These are phyloP conservation scores for Candida broadrunensis DNA, from an alignment of 805 yeast genomes.

Conservation along the genomic window DNA sequence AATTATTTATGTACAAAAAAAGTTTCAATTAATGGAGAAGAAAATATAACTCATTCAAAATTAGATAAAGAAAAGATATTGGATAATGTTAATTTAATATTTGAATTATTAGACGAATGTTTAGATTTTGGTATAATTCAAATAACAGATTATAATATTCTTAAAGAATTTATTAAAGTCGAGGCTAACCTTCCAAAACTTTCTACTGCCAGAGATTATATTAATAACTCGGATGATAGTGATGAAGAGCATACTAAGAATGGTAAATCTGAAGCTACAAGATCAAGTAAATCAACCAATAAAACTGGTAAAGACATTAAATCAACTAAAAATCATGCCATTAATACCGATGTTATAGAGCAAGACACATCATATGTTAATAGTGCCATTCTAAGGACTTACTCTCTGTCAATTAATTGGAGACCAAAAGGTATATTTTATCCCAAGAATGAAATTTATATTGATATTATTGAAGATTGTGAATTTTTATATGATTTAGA, in stretches of 20 bases:
- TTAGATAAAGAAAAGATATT: conserved; percentile 58
- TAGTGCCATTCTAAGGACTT: conserved; percentile 70
- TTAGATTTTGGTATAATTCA: conserved; percentile 88
- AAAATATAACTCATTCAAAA: conserved; percentile 12
- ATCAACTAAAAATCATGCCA: conserved; percentile 40
- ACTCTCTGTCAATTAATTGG: conserved; percentile 57
- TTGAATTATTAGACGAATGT: conserved; percentile 85
- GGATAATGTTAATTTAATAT: conserved; percentile 72
- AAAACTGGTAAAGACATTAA: conserved; percentile 16
- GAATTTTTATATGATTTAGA: conserved; percentile 35
- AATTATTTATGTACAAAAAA: conserved; percentile 20
- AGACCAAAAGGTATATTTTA: conserved; percentile 45
- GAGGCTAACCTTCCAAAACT: conserved; percentile 31
- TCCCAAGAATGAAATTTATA: conserved; percentile 41
- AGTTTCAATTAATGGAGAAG: background rate
- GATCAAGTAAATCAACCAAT: conserved; percentile 1
- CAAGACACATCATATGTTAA: conserved; percentile 37
- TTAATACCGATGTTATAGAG: conserved; percentile 26
- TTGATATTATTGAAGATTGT: conserved; percentile 38
- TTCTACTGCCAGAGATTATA: background rate
- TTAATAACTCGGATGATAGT: conserved; percentile 2
- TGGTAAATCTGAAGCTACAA: background rate
- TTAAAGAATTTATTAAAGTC: conserved; percentile 74
- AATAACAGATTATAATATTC: conserved; percentile 72
- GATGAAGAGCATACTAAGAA: conserved; percentile 6